Evolutionary conservation across 1,139 yeast genomes (phyloP), one percentile per base, ranked within the genome.

Genomic region (Zygosaccharomyces pseudobailii): DNA sequence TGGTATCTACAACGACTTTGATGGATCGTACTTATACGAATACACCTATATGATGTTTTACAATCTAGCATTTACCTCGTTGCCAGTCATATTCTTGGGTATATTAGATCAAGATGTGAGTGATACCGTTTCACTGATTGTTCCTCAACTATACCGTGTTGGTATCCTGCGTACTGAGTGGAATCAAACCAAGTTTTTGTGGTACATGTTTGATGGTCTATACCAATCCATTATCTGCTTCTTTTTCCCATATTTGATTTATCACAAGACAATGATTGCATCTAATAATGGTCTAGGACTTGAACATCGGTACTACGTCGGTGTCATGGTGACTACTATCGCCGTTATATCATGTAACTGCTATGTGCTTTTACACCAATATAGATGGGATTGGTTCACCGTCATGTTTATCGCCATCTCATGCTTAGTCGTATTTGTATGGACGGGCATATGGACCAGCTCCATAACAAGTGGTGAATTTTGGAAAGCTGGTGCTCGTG

Each of bases 381-480:
- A 81, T 63, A 77, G 95, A 62, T 92, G 98, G 98, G 98, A 92
- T 69, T 88, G 95, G 95, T 71, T 88, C 47, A 80, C 90, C 4
- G 58, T 75, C 19, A 62, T 86, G 46, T 75, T 87, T 59, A 78
- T 80, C 49, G 70, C 71, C 7, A 61, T 90, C 37, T 86, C 96
- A 6, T 76, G 81, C 48, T 61, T 89, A 50, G 61, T 89, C 42
- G 73, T 88, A 42, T 86, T 80, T 66, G 82, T 80, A 48, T 90
- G 97, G 97, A 82, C 96, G 1, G 96, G 96, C 42, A 73, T 90
- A 42, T 92, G 96, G 90, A 80, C 96, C 1, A 71, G 84, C 19
- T 66, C 78, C 6, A 55, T 72, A 10, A 69, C 71, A 44, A 75
- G 92, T 46, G 77, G 72, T 5, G 95, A 86, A 57, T 83, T 87